Conservation (phyloP, 805 yeast genomes). For the Saccharomycopsis fermentans region DNA sequence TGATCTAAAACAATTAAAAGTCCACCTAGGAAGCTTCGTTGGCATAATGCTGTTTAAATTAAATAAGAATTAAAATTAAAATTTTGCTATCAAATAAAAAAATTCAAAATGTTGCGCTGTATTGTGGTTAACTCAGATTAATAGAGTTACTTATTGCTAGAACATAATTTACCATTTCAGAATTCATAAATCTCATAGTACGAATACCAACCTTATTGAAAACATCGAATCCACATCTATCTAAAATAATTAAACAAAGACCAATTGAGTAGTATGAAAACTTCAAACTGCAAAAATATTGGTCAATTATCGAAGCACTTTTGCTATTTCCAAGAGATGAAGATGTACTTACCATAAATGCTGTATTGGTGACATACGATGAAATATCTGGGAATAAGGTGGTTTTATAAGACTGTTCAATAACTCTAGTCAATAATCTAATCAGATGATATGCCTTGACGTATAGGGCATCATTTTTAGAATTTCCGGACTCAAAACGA, state of each 20-base stretch:
- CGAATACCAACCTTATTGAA: neutral
- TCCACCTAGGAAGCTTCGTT: too few relatives aligned
- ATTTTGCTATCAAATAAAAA: neutral
- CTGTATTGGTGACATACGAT: neutral
- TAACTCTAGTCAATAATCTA: neutral
- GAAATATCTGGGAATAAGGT: neutral
- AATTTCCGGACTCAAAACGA: slow-evolving; percentile 7
- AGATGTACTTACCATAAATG: neutral
- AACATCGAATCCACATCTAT: neutral
- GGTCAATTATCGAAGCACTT: neutral
- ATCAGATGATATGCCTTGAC: neutral
- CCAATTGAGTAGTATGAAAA: neutral
- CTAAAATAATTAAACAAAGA: neutral
- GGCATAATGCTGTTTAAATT: too few relatives aligned
- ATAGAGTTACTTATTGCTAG: neutral
- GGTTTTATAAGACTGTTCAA: neutral
- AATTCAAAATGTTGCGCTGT: neutral
- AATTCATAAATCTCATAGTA: neutral
- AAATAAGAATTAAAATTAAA: too few relatives aligned
- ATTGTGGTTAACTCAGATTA: neutral
- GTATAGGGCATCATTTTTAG: neutral
- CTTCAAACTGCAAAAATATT: neutral
- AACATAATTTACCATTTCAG: neutral
- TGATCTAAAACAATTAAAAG: too few relatives aligned
- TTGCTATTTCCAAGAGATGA: neutral